A percentile compares a stretch with the other conserved stretches of the same genome.
Conservation (phyloP, 1,284 basidiomycete genomes). For the Ustilago tritici region DNA sequence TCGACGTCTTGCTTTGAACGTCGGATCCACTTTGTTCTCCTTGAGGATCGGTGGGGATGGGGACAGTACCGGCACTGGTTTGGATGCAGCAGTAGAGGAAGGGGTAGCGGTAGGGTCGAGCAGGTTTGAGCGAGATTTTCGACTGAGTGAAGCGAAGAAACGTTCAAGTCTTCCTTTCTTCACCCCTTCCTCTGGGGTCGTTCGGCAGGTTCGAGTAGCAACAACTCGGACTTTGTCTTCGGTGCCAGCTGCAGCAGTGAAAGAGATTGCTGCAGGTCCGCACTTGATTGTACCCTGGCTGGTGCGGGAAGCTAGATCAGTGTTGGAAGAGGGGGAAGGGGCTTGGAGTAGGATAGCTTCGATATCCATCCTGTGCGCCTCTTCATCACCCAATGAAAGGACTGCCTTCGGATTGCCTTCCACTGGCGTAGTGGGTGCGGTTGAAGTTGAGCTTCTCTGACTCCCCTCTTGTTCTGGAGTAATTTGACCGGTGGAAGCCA, state of each 20-base stretch:
- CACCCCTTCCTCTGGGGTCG: not conserved
- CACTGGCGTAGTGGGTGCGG: slow-evolving; percentile 31
- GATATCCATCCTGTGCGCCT: slow-evolving; percentile 38
- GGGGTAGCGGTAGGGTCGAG: not conserved
- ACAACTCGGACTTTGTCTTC: not conserved
- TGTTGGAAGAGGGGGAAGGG: not conserved
- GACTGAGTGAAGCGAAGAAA: slow-evolving; percentile 36
- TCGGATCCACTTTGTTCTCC: slow-evolving; percentile 2
- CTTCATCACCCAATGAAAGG: slow-evolving; percentile 43
- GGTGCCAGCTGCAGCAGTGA: slow-evolving; percentile 9
- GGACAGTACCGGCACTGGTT: not conserved
- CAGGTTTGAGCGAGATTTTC: slow-evolving; percentile 21
- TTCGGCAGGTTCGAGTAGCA: not conserved
- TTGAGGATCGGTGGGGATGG: not conserved
- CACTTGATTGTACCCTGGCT: slow-evolving; percentile 14
- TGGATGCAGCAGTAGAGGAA: not conserved
- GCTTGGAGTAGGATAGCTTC: slow-evolving; percentile 32
- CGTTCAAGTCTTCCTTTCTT: slow-evolving; percentile 24
- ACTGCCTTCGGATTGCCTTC: slow-evolving; percentile 22
- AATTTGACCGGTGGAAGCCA: slow-evolving; percentile 10
- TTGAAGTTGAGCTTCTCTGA: slow-evolving; percentile 23
- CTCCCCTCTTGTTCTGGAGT: slow-evolving; percentile 8
- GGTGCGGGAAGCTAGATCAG: slow-evolving; percentile 6
- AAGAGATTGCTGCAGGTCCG: slow-evolving; percentile 32
- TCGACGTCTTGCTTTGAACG: slow-evolving; percentile 13